These are phyloP conservation scores for Eutrema salsugineum DNA, from an alignment of 441 rosid species.

Conservation along the genomic window DNA sequence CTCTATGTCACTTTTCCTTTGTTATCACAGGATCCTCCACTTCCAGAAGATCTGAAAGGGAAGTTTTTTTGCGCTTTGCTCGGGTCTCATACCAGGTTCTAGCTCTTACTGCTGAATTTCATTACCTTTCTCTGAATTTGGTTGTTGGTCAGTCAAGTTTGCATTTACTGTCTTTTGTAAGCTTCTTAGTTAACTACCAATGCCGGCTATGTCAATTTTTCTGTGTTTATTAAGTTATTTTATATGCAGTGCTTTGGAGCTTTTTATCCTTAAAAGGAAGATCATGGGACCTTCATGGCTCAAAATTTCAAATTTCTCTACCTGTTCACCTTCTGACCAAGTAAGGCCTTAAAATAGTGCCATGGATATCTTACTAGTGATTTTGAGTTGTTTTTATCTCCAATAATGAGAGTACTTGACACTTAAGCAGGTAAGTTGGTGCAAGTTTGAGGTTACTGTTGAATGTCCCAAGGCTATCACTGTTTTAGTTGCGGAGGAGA, in stretches of 20 bases:
- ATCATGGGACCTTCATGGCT: constrained; percentile 96
- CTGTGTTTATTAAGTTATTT: constrained; percentile 5
- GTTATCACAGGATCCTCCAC: constrained; percentile 72
- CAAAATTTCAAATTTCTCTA: constrained; percentile 68
- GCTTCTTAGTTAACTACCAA: background rate
- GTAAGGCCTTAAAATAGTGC: constrained; percentile 44
- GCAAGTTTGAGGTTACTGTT: constrained; percentile 83
- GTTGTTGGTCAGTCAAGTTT: constrained; percentile 2
- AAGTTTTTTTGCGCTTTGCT: constrained; percentile 74
- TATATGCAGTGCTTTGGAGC: constrained; percentile 90
- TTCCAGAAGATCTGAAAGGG: constrained; percentile 87
- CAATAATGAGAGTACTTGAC: constrained; percentile 24
- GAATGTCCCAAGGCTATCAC: constrained; percentile 66
- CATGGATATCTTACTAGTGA: background rate
- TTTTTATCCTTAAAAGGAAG: constrained; percentile 84
- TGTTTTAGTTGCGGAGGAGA: constrained; percentile 46
- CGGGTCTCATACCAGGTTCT: constrained; percentile 87
- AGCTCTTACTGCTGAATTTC: constrained; percentile 24
- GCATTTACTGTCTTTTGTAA: constrained; percentile 4
- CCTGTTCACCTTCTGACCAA: constrained; percentile 65
- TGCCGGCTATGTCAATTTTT: background rate
- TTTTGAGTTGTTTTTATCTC: constrained; percentile 10
- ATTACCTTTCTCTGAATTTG: constrained; percentile 12
- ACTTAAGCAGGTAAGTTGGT: constrained; percentile 87
- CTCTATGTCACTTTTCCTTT: background rate